phyloP scores from a whole-genome alignment of 495 filamentous ascomycete species.

The Aspergillus saccharolyticus region DNA sequence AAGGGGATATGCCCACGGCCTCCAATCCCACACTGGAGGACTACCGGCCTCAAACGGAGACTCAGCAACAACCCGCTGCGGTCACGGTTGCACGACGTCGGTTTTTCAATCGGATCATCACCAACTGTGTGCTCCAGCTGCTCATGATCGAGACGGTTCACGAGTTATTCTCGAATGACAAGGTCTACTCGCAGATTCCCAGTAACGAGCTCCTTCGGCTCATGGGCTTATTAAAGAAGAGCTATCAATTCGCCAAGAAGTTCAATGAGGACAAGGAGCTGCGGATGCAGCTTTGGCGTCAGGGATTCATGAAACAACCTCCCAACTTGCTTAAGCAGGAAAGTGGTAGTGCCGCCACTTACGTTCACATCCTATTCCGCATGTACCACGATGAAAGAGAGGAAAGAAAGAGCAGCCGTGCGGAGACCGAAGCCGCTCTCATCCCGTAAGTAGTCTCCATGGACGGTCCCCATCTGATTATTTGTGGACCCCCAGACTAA shows the following conservation, averaged over 20 bases:
- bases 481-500: too few species aligned
- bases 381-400: conserved; percentile 91
- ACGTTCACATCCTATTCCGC: conserved; percentile 85
- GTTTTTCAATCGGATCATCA: conserved; percentile 99
- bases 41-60: conserved; percentile 64
- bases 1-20: conserved; percentile 36
- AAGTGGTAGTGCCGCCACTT: conserved; percentile 84
- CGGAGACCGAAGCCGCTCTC: conserved; percentile 81
- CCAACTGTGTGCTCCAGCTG: conserved; percentile 94
- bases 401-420: conserved; percentile 71
- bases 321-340: conserved; percentile 99
- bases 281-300: conserved; percentile 87
- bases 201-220: conserved; percentile 80
- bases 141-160: conserved; percentile 99
- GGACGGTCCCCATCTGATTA: too few species aligned
- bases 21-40: conserved; percentile 68
- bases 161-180: conserved; percentile 95
- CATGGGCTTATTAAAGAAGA: conserved; percentile 91
- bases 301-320: conserved; percentile 99
- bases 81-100: conserved; percentile 90
- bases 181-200: conserved; percentile 90
- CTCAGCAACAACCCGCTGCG: conserved; percentile 77
- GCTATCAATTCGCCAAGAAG: conserved; percentile 88
- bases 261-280: conserved; percentile 98
- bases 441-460: conserved; percentile 64